Evolutionary conservation across 805 yeast genomes (phyloP), one percentile per base, ranked within the genome.

Genomic region (Yamadazyma philogaea): DNA sequence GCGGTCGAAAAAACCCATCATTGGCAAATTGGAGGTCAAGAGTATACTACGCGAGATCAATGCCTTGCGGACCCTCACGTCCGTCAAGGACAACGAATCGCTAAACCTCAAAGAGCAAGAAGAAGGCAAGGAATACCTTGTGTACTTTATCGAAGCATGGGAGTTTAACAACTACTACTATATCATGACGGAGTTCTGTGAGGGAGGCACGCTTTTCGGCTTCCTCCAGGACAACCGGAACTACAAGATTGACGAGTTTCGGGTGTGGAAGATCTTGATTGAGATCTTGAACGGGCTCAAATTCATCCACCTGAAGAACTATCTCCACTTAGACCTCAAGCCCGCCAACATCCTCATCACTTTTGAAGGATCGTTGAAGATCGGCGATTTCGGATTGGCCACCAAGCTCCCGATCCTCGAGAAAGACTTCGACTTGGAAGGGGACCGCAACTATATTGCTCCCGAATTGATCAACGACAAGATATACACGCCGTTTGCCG

Each of bases 301-400:
- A 50, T 89, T 80, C 59, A 82, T 93, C 37, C 99, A 93, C 59
- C 75, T 72, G 54, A 72, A 79, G 34, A 76, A 77, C 46, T 83
- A 87, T 40, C 68, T 90, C 39, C 99, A 93, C 64, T 68, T 93
- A 41, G 99, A 93, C 63, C 65, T 93, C 57, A 93, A 93, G 64
- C 99, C 99, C 0, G 96, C 97, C 1, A 93, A 93, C 61, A 81
- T 93, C 3, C 84, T 93, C 55, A 82, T 93, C 39, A 88, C 97
- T 0, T 93, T 93, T 64, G 98, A 93, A 59, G 99, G 99, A 21
- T 78, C 81, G 22, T 74, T 93, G 54, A 93, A 91, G 67, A 84
- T 93, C 56, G 99, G 96, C 15, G 99, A 93, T 64, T 93, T 93
- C 69, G 99, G 99, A 7, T 79, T 93, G 73, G 96, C 97, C 5